Conservation (phyloP, 306 rosid genomes). For the Cucurbita ficifolia region DNA sequence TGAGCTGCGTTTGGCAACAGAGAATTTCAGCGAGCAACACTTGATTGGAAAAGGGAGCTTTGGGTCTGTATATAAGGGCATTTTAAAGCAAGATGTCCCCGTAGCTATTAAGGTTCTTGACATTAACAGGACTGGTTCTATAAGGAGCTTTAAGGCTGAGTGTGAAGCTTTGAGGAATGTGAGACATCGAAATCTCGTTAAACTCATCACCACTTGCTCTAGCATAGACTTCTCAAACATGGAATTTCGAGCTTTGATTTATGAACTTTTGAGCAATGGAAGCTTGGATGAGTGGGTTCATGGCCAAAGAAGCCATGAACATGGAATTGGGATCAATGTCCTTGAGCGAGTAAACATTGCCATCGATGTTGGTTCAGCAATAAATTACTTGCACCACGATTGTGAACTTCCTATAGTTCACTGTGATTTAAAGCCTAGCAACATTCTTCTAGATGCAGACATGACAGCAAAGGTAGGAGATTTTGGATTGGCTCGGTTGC, state of each 20-base stretch:
- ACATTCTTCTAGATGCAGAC: constrained; percentile 45
- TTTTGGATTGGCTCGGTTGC: constrained; percentile 54
- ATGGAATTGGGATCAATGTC: not conserved
- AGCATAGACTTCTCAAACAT: constrained; percentile 48
- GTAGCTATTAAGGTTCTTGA: constrained; percentile 60
- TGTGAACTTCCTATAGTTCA: constrained; percentile 50
- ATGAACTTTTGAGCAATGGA: constrained; percentile 41
- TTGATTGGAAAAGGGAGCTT: constrained; percentile 47
- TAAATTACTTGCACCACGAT: constrained; percentile 56
- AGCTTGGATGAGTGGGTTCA: constrained; percentile 61
- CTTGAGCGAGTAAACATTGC: constrained; percentile 13
- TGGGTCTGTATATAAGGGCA: constrained; percentile 54
- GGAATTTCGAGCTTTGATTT: constrained; percentile 49
- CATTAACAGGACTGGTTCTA: constrained; percentile 18
- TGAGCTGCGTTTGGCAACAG: constrained; percentile 48
- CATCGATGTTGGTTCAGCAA: constrained; percentile 24
- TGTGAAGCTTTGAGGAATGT: constrained; percentile 45
- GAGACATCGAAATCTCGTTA: constrained; percentile 56
- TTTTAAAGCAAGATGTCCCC: constrained; percentile 17
- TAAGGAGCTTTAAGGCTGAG: constrained; percentile 62
- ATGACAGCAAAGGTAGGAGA: constrained; percentile 65
- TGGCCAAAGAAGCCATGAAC: constrained; percentile 20
- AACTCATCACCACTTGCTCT: constrained; percentile 54
- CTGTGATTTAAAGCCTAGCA: constrained; percentile 65
- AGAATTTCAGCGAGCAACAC: constrained; percentile 13